phyloP scores from a whole-genome alignment of 2,329 filamentous ascomycete species.

The Aspergillus arachidicola region DNA sequence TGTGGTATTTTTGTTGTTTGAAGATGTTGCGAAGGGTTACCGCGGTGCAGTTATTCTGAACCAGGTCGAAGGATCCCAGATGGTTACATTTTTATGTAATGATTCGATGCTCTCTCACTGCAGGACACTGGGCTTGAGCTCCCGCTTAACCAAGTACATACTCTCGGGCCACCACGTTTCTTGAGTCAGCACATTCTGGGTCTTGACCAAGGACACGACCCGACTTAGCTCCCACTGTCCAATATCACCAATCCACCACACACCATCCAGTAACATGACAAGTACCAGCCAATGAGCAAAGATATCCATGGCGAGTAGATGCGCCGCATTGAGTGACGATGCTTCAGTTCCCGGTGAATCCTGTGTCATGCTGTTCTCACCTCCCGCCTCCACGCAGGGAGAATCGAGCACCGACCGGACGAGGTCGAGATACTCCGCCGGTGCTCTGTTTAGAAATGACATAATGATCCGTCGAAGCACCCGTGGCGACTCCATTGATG shows the following conservation, averaged over 20 bases:
- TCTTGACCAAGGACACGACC: constrained; percentile 24
- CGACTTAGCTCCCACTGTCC: constrained; percentile 29
- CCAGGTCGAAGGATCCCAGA: constrained; percentile 12
- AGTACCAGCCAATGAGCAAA: constrained; percentile 39
- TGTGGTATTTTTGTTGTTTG: too few relatives aligned
- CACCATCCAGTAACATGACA: constrained; percentile 31
- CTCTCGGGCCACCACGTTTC: constrained; percentile 30
- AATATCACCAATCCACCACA: constrained; percentile 39
- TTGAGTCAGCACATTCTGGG: constrained; percentile 10
- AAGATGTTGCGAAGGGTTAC: too few relatives aligned
- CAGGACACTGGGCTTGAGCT: constrained; percentile 14
- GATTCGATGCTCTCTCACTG: background rate
- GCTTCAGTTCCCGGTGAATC: constrained; percentile 3
- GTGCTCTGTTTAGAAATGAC: constrained; percentile 46
- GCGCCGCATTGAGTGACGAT: constrained; percentile 10
- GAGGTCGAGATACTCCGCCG: constrained; percentile 35
- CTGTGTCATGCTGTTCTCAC: constrained; percentile 3
- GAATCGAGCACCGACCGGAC: constrained; percentile 36
- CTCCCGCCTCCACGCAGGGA: constrained; percentile 1
- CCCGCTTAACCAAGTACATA: constrained; percentile 23
- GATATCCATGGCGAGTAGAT: constrained; percentile 27
- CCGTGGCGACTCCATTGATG: constrained; percentile 35
- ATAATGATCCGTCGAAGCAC: constrained; percentile 42
- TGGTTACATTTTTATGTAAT: background rate
- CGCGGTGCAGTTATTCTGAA: too few relatives aligned